Evolutionary conservation across 2,329 filamentous ascomycete species (phyloP).

Genomic region (Basipetospora chlamydospora): DNA sequence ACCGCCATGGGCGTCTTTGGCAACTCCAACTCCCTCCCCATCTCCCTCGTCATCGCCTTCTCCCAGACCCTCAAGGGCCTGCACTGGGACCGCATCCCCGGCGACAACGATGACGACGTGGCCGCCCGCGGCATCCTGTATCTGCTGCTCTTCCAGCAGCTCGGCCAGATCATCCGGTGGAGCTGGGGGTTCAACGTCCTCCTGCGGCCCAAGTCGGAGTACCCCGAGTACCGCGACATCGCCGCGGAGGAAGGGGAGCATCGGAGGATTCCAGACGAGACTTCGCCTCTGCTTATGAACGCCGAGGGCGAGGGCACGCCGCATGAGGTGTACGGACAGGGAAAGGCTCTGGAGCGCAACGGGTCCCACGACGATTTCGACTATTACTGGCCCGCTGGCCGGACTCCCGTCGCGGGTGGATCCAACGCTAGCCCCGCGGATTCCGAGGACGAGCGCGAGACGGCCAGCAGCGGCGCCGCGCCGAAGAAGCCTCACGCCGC

Average conservation of each 20-base stretch:
- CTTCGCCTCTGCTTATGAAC: constrained; percentile 28
- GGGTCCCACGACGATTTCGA: constrained; percentile 25
- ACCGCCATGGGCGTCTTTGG: constrained; percentile 96
- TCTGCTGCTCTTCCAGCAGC: constrained; percentile 90
- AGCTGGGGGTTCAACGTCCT: constrained; percentile 96
- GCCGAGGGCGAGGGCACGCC: constrained; percentile 12
- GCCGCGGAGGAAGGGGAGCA: constrained; percentile 28
- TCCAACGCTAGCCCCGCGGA: constrained; percentile 34
- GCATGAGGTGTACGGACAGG: no score
- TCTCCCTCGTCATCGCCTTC: constrained; percentile 86
- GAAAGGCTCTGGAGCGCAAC: constrained; percentile 10
- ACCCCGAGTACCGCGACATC: constrained; percentile 46
- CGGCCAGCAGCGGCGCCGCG: constrained; percentile 7
- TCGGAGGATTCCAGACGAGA: no score
- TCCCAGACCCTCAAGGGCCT: constrained; percentile 84
- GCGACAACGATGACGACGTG: constrained; percentile 91
- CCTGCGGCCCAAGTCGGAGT: constrained; percentile 68
- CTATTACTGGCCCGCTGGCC: constrained; percentile 38
- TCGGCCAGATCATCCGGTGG: constrained; percentile 90
- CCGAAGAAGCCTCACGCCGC: constrained; percentile 16
- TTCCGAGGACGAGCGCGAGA: constrained; percentile 31
- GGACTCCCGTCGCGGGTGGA: constrained; percentile 35
- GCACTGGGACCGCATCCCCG: constrained; percentile 82
- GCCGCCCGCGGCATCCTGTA: constrained; percentile 89
- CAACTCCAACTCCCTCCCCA: constrained; percentile 95